phyloP scores from a whole-genome alignment of 2,329 filamentous ascomycete species.

The Penicillium sp. region DNA sequence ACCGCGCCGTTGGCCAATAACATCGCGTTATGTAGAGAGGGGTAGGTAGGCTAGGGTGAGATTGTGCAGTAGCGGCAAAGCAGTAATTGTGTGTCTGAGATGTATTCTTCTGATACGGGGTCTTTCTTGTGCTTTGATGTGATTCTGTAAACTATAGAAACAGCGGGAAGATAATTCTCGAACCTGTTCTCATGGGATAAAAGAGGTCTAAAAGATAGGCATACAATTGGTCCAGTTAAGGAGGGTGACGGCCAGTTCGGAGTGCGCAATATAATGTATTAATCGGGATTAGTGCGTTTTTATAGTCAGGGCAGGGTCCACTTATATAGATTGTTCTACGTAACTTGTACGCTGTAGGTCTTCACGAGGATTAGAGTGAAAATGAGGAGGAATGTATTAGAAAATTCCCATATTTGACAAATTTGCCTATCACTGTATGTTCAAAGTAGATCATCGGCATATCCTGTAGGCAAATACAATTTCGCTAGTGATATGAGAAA shows the following conservation, averaged over 20 bases:
- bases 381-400: not conserved
- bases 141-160: not conserved
- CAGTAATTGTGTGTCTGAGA: not conserved
- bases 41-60: not conserved
- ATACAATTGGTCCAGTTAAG: not conserved
- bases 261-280: not conserved
- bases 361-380: not conserved
- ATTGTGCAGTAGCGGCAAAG: too few relatives aligned
- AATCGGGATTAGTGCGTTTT: not conserved
- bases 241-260: not conserved
- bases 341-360: not conserved
- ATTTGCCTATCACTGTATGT: not conserved
- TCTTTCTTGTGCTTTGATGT: not conserved
- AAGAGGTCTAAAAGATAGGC: not conserved
- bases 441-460: not conserved
- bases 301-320: not conserved
- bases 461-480: not conserved
- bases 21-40: not conserved
- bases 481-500: not conserved
- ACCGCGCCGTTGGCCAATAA: not conserved
- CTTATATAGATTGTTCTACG: not conserved
- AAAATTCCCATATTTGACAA: not conserved
- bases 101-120: not conserved
- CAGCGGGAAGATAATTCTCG: not conserved
- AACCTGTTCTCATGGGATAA: not conserved